These are phyloP conservation scores for Heracleum sosnowskyi DNA, from an alignment of 129 eudicot species.

Conservation along the genomic window DNA sequence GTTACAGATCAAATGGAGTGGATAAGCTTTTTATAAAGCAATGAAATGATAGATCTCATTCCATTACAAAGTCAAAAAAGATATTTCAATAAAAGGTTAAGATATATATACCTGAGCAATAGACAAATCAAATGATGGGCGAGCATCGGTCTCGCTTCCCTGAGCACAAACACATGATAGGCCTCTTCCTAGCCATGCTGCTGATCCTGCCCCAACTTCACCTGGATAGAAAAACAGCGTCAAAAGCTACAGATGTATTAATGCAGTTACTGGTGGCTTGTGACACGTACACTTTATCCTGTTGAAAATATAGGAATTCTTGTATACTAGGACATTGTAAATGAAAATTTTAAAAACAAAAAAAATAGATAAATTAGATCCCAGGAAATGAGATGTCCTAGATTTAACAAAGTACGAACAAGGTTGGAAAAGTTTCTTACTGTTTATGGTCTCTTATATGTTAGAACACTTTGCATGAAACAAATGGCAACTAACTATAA, in stretches of 20 bases:
- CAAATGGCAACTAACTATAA: background rate
- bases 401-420: constrained; percentile 1
- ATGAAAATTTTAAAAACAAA: background rate
- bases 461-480: background rate
- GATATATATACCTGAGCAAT: constrained; percentile 55
- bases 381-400: background rate
- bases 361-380: background rate
- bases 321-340: background rate
- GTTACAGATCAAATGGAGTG: background rate
- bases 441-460: background rate
- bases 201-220: constrained; percentile 98
- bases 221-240: constrained; percentile 38
- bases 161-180: constrained; percentile 99
- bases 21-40: background rate
- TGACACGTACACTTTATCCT: background rate
- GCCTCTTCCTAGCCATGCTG: constrained; percentile 98
- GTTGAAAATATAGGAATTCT: background rate
- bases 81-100: background rate
- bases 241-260: constrained; percentile 10
- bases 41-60: background rate
- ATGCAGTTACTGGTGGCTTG: background rate
- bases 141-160: constrained; percentile 73
- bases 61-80: background rate
- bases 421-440: background rate
- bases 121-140: constrained; percentile 84